Evolutionary conservation across 495 filamentous ascomycete species (phyloP).

Genomic region (Xylona heveae): DNA sequence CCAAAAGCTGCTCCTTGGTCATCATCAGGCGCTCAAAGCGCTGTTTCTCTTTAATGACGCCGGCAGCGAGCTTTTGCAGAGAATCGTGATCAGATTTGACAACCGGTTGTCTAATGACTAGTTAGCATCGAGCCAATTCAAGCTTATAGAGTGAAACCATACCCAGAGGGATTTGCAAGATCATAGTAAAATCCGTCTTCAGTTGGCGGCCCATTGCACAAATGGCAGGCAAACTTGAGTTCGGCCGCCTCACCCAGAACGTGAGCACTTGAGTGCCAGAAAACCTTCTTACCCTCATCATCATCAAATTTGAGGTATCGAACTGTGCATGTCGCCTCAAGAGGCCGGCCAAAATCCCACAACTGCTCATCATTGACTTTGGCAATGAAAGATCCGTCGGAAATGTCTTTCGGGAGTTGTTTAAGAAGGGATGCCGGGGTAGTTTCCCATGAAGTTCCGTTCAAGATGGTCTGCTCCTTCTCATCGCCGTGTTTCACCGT

Average conservation of each 20-base stretch:
- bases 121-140: constrained; percentile 3
- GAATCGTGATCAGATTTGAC: constrained; percentile 54
- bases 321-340: constrained; percentile 62
- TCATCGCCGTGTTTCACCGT: constrained; percentile 42
- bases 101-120: constrained; percentile 30
- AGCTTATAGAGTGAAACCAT: constrained; percentile 6
- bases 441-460: constrained; percentile 50
- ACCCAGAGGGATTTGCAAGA: constrained; percentile 63
- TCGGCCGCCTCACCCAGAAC: constrained; percentile 87
- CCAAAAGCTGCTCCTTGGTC: constrained; percentile 69
- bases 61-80: constrained; percentile 48
- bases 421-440: constrained; percentile 44
- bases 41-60: constrained; percentile 90
- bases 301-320: constrained; percentile 68
- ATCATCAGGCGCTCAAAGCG: constrained; percentile 77
- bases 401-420: constrained; percentile 44
- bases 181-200: constrained; percentile 97
- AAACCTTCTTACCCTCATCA: constrained; percentile 58
- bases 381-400: constrained; percentile 60
- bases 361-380: constrained; percentile 63
- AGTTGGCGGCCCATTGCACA: constrained; percentile 84
- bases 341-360: constrained; percentile 81
- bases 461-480: too few relatives aligned
- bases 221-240: constrained; percentile 66
- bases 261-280: constrained; percentile 89